Evolutionary conservation across 2,329 filamentous ascomycete species (phyloP).

Genomic region (Microdochium trichocladiopsis): DNA sequence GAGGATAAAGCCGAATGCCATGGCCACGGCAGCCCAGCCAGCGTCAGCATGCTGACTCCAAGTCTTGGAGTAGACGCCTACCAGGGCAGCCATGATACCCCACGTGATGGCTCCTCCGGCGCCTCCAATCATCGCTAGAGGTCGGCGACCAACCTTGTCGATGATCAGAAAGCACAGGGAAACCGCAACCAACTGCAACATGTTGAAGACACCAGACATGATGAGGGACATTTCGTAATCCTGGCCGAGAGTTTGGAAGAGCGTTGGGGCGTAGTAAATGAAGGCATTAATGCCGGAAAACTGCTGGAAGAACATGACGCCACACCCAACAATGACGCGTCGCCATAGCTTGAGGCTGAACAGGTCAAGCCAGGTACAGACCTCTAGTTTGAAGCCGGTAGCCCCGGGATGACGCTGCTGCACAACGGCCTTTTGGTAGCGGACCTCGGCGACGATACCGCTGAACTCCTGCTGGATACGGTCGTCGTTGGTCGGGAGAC

Average conservation of each 20-base stretch:
- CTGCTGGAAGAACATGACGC: conserved; percentile 35
- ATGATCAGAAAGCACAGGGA: conserved; percentile 38
- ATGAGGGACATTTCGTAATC: conserved; percentile 25
- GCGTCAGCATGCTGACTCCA: conserved; percentile 39
- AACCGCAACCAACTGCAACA: conserved; percentile 37
- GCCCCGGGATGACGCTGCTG: conserved; percentile 27
- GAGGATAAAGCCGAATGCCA: conserved; percentile 19
- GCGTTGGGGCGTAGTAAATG: conserved; percentile 39
- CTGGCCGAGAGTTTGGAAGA: conserved; percentile 32
- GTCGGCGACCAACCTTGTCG: conserved; percentile 37
- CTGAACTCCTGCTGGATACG: conserved; percentile 38
- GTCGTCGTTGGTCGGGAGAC: conserved; percentile 30
- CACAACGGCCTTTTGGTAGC: conserved; percentile 32
- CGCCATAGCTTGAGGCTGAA: conserved; percentile 35
- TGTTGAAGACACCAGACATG: conserved; percentile 32
- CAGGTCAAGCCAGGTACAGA: conserved; percentile 36
- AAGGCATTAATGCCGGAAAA: conserved; percentile 32
- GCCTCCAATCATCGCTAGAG: conserved; percentile 34
- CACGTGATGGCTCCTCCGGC: conserved; percentile 41
- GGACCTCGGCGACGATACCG: conserved; percentile 40
- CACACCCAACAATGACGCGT: conserved; percentile 30
- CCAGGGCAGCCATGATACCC: conserved; percentile 43
- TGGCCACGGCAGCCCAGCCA: conserved; percentile 48
- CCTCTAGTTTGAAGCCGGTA: conserved; percentile 30
- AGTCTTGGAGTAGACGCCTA: conserved; percentile 36